Base-by-base conservation (phyloP, 1,139 yeast species). In the Taphrina flavorubra region DNA sequence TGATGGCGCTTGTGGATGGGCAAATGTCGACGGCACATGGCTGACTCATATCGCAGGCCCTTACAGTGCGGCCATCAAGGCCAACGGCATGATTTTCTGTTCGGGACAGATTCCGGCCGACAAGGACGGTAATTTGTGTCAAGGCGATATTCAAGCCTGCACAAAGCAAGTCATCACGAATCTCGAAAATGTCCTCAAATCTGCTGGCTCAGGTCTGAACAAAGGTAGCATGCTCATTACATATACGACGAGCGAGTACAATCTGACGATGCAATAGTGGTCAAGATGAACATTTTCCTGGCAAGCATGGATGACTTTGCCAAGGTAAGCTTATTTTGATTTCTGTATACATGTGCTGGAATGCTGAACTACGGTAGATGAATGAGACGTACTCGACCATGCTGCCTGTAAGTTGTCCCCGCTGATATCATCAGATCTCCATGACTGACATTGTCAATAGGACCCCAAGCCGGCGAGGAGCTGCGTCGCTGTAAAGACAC, bases 71-170 rank as follows among this genome's bases (percentile, higher is more conserved):
- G 70, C 71, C 18, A 65, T 63, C 57, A 68, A 69, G 42, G 69
- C 70, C 20, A 68, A 70, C 44, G 88, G 92, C 70, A 87, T 91
- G 79, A 80, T 94, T 78, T 94, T 89, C 79, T 92, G 94, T 71
- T 91, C 97, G 60, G 99, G 99, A 69, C 99, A 94, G 81, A 87
- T 94, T 72, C 98, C 98, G 71, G 86, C 87, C 82, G 90, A 95
- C 63, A 84, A 94, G 59, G 94, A 88, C 16, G 89, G 88, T 78
- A 87, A 88, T 79, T 88, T 91, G 73, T 86, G 92, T 75, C 62
- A 66, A n/a, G 69, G 71, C 40, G 57, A 51, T 53, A 51, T 70
- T 14, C 65, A 70, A 66, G 72, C 68, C 25, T 68, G 68, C 53
- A 64, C 71, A n/a, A 58, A 55, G 51, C 75, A 74, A 62, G 70